Conservation (phyloP, 2,329 filamentous ascomycete genomes). For the Hirsutella thompsonii region DNA sequence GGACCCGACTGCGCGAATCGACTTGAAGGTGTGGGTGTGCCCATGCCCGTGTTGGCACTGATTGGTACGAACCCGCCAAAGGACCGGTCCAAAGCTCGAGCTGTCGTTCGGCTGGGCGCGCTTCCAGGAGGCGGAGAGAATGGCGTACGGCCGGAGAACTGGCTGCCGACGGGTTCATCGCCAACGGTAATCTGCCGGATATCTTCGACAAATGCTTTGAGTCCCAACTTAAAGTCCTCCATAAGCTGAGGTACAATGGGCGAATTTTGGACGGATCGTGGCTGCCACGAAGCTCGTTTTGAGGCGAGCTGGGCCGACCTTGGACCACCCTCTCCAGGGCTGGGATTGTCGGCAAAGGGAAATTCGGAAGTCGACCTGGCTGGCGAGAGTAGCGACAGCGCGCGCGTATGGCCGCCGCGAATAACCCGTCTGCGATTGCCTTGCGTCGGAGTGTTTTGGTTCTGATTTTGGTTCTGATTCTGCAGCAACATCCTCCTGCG, state of each 20-base stretch:
- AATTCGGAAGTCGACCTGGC: constrained; percentile 32
- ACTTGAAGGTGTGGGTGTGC: constrained; percentile 19
- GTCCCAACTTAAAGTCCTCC: constrained; percentile 75
- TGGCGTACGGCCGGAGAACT: constrained; percentile 2
- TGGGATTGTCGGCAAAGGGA: constrained; percentile 25
- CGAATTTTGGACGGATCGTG: constrained; percentile 31
- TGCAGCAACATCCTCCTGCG: constrained; percentile 56
- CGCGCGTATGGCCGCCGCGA: constrained; percentile 48
- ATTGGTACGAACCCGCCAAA: neutral
- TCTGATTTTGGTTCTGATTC: constrained; percentile 31
- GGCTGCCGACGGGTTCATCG: constrained; percentile 66
- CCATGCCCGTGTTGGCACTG: constrained; percentile 13
- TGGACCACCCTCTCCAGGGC: constrained; percentile 16
- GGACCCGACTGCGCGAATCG: constrained; percentile 12
- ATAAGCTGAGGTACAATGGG: constrained; percentile 62
- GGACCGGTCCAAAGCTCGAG: constrained; percentile 10
- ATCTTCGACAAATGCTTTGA: constrained; percentile 94
- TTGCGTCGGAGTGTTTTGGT: constrained; percentile 28
- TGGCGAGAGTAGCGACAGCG: constrained; percentile 73
- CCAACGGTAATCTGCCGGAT: constrained; percentile 91
- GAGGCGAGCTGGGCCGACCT: constrained; percentile 22
- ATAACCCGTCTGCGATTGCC: constrained; percentile 48
- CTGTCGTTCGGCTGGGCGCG: constrained; percentile 6
- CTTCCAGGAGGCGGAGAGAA: constrained; percentile 5
- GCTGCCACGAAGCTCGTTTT: constrained; percentile 49